phyloP scores from a whole-genome alignment of 148 eudicot genomes.

The Suaeda aralocaspica region DNA sequence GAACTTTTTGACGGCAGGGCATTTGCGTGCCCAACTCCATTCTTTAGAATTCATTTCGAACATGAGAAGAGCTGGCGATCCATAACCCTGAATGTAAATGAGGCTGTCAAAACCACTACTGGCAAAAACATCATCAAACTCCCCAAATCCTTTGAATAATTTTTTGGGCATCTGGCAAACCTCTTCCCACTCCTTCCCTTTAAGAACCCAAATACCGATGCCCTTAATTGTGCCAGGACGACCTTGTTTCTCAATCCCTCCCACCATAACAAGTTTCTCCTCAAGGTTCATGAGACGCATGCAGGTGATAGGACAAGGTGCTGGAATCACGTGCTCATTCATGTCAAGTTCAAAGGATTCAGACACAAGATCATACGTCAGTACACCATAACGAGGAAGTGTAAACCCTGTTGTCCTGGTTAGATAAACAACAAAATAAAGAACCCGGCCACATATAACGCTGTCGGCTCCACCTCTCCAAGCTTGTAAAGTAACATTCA shows the following conservation, averaged over 20 bases:
- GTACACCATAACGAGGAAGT: constrained; percentile 30
- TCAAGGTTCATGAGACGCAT: constrained; percentile 39
- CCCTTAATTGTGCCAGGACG: constrained; percentile 38
- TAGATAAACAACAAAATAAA: constrained; percentile 39
- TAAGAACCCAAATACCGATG: constrained; percentile 48
- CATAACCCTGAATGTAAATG: constrained; percentile 49
- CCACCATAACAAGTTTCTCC: constrained; percentile 44
- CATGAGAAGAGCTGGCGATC: constrained; percentile 38
- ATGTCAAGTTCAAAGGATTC: constrained; percentile 16
- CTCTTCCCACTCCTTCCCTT: constrained; percentile 38
- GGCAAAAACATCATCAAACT: constrained; percentile 46
- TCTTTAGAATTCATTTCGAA: constrained; percentile 38
- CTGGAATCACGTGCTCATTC: constrained; percentile 23
- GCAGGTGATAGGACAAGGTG: constrained; percentile 40
- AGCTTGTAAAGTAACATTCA: constrained; percentile 21
- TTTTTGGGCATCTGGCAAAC: constrained; percentile 45
- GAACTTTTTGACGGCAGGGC: constrained; percentile 39
- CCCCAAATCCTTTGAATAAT: constrained; percentile 38
- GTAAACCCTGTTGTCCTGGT: constrained; percentile 12
- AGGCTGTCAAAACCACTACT: constrained; percentile 42
- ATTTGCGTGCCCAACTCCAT: constrained; percentile 48
- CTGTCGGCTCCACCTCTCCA: constrained; percentile 42
- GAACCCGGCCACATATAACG: constrained; percentile 32
- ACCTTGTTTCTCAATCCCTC: constrained; percentile 40
- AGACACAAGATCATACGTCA: constrained; percentile 32